Percentiles rank a stretch among this genome's conserved stretches.
Conservation (phyloP, 2,329 filamentous ascomycete species). For the Colletotrichum kahawae region DNA sequence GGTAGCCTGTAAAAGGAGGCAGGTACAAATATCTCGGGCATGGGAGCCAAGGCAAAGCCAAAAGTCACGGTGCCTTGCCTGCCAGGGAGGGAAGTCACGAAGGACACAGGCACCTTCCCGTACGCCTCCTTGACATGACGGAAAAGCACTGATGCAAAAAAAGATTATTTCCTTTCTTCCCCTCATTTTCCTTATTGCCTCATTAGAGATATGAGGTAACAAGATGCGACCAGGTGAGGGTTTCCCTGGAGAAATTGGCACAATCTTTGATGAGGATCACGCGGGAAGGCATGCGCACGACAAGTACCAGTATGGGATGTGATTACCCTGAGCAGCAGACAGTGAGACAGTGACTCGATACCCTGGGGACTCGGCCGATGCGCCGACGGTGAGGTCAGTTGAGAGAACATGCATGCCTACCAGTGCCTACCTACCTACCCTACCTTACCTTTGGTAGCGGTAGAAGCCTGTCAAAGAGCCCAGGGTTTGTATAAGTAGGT, state of each 20-base stretch:
- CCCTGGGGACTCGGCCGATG: neutral
- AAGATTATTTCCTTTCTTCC: neutral
- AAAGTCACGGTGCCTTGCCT: neutral
- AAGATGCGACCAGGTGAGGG: neutral
- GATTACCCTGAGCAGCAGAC: neutral
- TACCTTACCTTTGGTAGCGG: neutral
- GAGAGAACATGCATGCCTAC: neutral
- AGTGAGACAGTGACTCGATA: conserved; percentile 5
- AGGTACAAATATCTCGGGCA: neutral
- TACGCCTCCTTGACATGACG: neutral
- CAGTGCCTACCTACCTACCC: neutral
- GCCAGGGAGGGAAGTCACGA: neutral
- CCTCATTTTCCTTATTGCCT: neutral
- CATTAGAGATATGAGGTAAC: neutral
- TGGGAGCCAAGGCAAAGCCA: neutral
- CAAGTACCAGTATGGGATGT: neutral
- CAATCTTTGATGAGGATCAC: neutral
- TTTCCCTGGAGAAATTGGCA: neutral
- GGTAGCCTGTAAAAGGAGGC: neutral
- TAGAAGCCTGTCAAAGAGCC: neutral
- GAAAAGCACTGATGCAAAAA: neutral
- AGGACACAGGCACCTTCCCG: neutral
- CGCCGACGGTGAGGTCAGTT: neutral
- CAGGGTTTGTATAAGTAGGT: neutral
- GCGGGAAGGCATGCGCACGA: conserved; percentile 1